A percentile compares a stretch with the other conserved stretches of the same genome.
Evolutionary conservation across 2,329 filamentous ascomycete species (phyloP).

Genomic region (Exophiala phaeomuriformis): DNA sequence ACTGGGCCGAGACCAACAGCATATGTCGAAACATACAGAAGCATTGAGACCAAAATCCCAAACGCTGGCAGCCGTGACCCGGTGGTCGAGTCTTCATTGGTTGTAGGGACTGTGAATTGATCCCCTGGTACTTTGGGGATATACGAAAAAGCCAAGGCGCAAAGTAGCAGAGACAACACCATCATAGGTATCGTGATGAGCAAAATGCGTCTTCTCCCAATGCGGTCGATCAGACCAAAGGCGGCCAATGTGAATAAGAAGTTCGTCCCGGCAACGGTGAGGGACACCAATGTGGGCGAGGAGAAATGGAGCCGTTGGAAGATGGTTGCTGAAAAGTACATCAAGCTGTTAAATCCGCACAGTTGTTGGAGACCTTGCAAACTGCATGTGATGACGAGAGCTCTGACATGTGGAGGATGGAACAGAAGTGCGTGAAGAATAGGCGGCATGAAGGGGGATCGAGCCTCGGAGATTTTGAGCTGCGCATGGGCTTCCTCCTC

Average conservation of each 20-base stretch:
- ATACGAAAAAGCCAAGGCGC: conserved; percentile 64
- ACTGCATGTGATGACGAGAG: conserved; percentile 75
- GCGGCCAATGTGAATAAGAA: conserved; percentile 72
- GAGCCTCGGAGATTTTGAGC: conserved; percentile 9
- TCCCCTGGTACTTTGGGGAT: conserved; percentile 36
- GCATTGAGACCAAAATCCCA: conserved; percentile 66
- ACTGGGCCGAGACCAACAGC: conserved; percentile 85
- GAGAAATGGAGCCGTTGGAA: conserved; percentile 70
- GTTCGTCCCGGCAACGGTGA: conserved; percentile 75
- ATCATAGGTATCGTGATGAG: conserved; percentile 80
- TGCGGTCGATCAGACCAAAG: conserved; percentile 66
- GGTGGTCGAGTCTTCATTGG: conserved; percentile 22
- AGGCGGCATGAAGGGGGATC: conserved; percentile 15
- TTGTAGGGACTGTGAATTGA: conserved; percentile 18
- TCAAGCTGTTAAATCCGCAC: conserved; percentile 82
- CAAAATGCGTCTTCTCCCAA: conserved; percentile 72
- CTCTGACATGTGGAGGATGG: conserved; percentile 43
- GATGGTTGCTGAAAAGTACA: conserved; percentile 85
- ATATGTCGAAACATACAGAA: conserved; percentile 77
- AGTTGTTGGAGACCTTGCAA: conserved; percentile 83
- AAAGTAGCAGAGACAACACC: conserved; percentile 63
- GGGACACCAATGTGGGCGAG: conserved; percentile 69
- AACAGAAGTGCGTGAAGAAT: conserved; percentile 35
- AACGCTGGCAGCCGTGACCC: conserved; percentile 40
- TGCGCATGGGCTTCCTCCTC: conserved; percentile 47